phyloP scores from a whole-genome alignment of 495 filamentous ascomycete species.

The Tirmania nivea region DNA sequence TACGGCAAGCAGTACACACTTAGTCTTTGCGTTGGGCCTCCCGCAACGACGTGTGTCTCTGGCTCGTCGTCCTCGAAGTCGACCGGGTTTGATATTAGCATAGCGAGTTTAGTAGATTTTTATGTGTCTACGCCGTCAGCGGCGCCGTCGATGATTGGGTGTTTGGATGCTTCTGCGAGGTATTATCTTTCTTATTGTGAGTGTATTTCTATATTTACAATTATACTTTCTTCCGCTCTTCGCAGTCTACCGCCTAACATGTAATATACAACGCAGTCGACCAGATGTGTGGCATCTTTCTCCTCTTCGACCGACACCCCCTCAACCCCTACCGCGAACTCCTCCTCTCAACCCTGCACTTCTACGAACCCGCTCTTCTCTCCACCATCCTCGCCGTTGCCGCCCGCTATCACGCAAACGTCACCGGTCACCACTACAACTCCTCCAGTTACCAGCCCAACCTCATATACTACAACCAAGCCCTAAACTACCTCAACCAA shows the following conservation, averaged over 20 bases:
- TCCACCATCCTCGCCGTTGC: conserved; percentile 17
- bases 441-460: not conserved
- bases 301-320: conserved; percentile 15
- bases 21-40: too few species aligned
- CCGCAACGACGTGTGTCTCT: too few species aligned
- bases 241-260: too few species aligned
- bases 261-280: conserved; percentile 8
- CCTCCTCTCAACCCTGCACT: conserved; percentile 10
- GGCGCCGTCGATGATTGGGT: conserved; percentile 2
- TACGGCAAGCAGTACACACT: too few species aligned
- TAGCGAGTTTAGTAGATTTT: not conserved
- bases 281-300: conserved; percentile 16
- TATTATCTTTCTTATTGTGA: conserved; percentile 18
- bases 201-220: not conserved
- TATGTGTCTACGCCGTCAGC: not conserved
- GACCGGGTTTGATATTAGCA: too few species aligned
- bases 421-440: conserved; percentile 7
- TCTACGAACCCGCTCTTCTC: conserved; percentile 8
- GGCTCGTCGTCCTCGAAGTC: too few species aligned
- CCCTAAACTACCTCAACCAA: conserved; percentile 6
- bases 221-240: not conserved
- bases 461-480: conserved; percentile 13
- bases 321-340: conserved; percentile 19
- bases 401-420: conserved; percentile 17
- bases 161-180: conserved; percentile 5